These are phyloP conservation scores for Penicillium olsonii DNA, from an alignment of 2,329 filamentous ascomycete genomes.

Conservation along the genomic window DNA sequence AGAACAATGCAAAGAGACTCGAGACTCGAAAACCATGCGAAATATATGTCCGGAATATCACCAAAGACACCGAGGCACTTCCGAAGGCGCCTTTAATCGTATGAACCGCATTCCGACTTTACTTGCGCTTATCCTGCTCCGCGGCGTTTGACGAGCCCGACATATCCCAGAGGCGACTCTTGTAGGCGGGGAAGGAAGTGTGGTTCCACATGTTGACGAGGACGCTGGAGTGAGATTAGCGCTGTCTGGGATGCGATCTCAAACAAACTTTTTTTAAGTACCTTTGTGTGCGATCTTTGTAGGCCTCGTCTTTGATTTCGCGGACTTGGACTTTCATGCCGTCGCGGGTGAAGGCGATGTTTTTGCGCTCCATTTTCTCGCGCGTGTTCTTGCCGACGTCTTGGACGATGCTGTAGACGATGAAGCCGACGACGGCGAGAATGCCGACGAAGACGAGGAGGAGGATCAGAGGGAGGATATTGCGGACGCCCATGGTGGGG, in stretches of 20 bases:
- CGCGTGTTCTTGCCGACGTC: conserved; percentile 60
- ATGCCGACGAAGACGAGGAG: conserved; percentile 56
- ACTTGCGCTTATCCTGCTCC: conserved; percentile 27
- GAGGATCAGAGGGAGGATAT: conserved; percentile 58
- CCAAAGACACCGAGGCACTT: too few relatives aligned
- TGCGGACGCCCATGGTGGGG: conserved; percentile 27
- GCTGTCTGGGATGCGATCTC: not conserved
- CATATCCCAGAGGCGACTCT: conserved; percentile 47
- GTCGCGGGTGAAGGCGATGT: conserved; percentile 61
- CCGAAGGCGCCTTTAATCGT: not conserved
- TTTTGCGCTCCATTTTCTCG: conserved; percentile 65
- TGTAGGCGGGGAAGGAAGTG: conserved; percentile 48
- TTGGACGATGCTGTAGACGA: conserved; percentile 60
- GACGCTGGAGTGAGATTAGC: conserved; percentile 34
- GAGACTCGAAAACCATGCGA: not conserved
- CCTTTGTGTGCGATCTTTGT: conserved; percentile 62
- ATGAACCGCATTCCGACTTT: conserved; percentile 24
- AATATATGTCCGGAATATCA: too few relatives aligned
- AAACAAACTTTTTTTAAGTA: too few relatives aligned
- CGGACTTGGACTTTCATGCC: conserved; percentile 63
- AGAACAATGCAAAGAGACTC: too few relatives aligned
- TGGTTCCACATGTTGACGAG: conserved; percentile 54
- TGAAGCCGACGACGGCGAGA: conserved; percentile 56
- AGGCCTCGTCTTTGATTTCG: conserved; percentile 58
- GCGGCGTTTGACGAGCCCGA: conserved; percentile 16